Conservation (phyloP, 1,139 yeast species). For the Yamadazyma epiphylla region DNA sequence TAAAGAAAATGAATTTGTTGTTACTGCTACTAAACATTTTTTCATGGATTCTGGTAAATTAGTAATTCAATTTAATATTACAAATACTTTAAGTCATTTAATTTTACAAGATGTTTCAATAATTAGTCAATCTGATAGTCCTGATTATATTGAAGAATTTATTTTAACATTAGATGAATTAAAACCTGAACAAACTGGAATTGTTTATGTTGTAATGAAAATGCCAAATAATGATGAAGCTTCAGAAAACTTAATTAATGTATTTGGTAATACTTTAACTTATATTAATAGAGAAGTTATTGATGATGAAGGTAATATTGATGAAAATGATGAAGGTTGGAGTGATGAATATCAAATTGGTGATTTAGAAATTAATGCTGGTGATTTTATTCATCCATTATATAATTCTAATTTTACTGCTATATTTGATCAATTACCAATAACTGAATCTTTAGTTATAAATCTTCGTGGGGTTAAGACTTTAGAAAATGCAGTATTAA, state of each 20-base stretch:
- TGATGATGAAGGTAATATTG: constrained; percentile 66
- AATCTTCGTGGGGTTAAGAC: constrained; percentile 32
- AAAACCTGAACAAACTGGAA: constrained; percentile 67
- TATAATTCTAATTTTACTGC: constrained; percentile 75
- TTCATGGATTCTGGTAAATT: constrained; percentile 62
- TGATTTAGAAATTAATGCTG: constrained; percentile 69
- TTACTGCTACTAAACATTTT: constrained; percentile 77
- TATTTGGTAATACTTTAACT: constrained; percentile 65
- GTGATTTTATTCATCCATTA: constrained; percentile 78
- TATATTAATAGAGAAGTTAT: constrained; percentile 81
- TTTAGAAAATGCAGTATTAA: constrained; percentile 35
- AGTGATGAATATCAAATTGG: constrained; percentile 93
- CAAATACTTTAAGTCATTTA: constrained; percentile 78
- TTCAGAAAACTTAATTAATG: constrained; percentile 46
- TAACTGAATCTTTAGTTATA: constrained; percentile 31
- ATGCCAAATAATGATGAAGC: constrained; percentile 46
- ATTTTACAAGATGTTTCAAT: constrained; percentile 80
- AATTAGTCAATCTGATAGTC: constrained; percentile 61
- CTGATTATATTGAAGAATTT: constrained; percentile 63
- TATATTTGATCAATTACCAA: constrained; percentile 66
- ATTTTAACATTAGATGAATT: constrained; percentile 71
- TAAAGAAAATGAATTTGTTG: constrained; percentile 90
- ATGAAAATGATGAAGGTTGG: constrained; percentile 77
- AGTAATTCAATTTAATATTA: constrained; percentile 80
- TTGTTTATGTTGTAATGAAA: constrained; percentile 73